These are phyloP conservation scores for Trichopus zeylanicus DNA, from an alignment of 116 monocot genomes.

Conservation along the genomic window DNA sequence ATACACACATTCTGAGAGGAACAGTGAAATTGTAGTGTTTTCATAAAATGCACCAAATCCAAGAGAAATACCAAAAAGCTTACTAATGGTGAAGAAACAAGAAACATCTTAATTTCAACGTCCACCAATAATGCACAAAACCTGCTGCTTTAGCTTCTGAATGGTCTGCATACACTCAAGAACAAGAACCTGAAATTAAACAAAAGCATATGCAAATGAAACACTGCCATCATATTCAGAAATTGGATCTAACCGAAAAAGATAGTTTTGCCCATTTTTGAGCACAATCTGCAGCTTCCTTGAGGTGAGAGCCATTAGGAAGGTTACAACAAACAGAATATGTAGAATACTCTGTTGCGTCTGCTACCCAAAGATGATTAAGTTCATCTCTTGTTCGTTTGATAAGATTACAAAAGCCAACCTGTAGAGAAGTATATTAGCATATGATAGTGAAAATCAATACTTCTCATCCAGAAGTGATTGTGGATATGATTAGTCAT, in stretches of 20 bases:
- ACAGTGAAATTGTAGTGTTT: not conserved
- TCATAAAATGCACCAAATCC: not conserved
- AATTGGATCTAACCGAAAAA: constrained; percentile 31
- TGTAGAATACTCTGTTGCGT: constrained; percentile 72
- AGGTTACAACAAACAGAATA: constrained; percentile 32
- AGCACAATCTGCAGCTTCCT: constrained; percentile 39
- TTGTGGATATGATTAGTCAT: too few species aligned
- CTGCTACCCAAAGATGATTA: constrained; percentile 80
- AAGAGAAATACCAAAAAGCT: not conserved
- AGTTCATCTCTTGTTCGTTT: constrained; percentile 67
- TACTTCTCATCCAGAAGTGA: too few species aligned
- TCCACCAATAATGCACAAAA: constrained; percentile 32
- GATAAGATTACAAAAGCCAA: constrained; percentile 76
- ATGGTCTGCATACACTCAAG: constrained; percentile 30
- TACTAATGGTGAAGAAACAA: not conserved
- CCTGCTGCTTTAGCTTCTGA: constrained; percentile 44
- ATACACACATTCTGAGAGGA: not conserved
- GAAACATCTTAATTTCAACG: constrained; percentile 12
- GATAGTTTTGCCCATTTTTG: constrained; percentile 69
- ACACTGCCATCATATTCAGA: not conserved
- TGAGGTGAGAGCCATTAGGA: constrained; percentile 45
- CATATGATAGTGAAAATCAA: not conserved
- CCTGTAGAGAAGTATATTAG: constrained; percentile 19
- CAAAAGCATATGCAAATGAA: not conserved
- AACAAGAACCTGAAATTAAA: not conserved